These are phyloP conservation scores for Penicillium vulpinum DNA, from an alignment of 2,329 filamentous ascomycete species.

Conservation along the genomic window DNA sequence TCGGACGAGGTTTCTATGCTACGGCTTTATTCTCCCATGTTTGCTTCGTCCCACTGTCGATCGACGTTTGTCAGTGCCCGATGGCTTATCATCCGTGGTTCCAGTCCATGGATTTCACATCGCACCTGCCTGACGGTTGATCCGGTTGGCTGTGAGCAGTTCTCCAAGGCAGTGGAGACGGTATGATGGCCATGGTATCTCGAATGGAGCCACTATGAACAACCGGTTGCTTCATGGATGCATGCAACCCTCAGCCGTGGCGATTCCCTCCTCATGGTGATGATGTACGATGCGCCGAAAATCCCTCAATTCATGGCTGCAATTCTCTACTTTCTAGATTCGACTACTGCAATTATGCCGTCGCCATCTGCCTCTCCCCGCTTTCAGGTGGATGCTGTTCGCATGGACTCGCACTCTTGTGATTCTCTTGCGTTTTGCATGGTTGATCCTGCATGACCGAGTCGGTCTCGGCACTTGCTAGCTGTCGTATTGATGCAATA, in stretches of 20 bases:
- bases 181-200: conserved; percentile 35
- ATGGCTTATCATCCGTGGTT: conserved; percentile 37
- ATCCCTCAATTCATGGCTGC: conserved; percentile 37
- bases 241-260: conserved; percentile 43
- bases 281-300: conserved; percentile 35
- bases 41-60: conserved; percentile 31
- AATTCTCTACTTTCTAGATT: conserved; percentile 25
- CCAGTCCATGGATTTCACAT: conserved; percentile 31
- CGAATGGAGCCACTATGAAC: conserved; percentile 33
- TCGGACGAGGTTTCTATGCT: conserved; percentile 30
- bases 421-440: conserved; percentile 30
- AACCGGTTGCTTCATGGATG: conserved; percentile 39
- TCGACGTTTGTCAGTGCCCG: conserved; percentile 33
- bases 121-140: conserved; percentile 28
- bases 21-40: conserved; percentile 23
- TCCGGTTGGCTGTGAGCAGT: conserved; percentile 37
- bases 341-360: conserved; percentile 32
- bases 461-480: conserved; percentile 35
- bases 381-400: conserved; percentile 32
- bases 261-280: conserved; percentile 32
- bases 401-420: conserved; percentile 30
- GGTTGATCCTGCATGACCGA: conserved; percentile 36
- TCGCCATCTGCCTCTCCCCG: conserved; percentile 32
- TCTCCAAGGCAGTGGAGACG: conserved; percentile 36
- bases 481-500: conserved; percentile 37